Conservation (phyloP, 2,329 filamentous ascomycete species). For the Keithomyces neogunnii region DNA sequence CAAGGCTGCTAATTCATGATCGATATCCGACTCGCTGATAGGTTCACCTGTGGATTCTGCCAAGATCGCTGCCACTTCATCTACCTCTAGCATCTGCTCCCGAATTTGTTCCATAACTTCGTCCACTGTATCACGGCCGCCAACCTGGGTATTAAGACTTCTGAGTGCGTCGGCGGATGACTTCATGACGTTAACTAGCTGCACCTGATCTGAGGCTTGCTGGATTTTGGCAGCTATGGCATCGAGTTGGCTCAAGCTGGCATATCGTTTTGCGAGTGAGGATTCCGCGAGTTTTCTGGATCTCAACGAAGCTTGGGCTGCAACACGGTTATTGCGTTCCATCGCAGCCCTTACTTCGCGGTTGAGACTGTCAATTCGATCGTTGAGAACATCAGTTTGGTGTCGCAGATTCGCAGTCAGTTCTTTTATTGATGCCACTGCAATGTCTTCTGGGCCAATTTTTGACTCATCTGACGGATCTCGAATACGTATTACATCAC, state of each 20-base stretch:
- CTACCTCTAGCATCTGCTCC: slow-evolving; percentile 71
- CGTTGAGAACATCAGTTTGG: slow-evolving; percentile 59
- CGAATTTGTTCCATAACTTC: slow-evolving; percentile 66
- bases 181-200: slow-evolving; percentile 76
- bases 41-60: slow-evolving; percentile 46
- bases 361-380: slow-evolving; percentile 58
- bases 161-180: slow-evolving; percentile 65
- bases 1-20: slow-evolving; percentile 76
- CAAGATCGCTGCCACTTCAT: slow-evolving; percentile 74
- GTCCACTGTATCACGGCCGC: slow-evolving; percentile 68
- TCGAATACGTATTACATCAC: slow-evolving; percentile 67
- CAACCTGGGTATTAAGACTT: slow-evolving; percentile 66
- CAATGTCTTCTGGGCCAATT: slow-evolving; percentile 70
- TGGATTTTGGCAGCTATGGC: slow-evolving; percentile 76
- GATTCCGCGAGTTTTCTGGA: slow-evolving; percentile 76
- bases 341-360: slow-evolving; percentile 62
- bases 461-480: slow-evolving; percentile 34
- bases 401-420: slow-evolving; percentile 67
- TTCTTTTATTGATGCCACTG: slow-evolving; percentile 76
- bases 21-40: slow-evolving; percentile 76
- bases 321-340: slow-evolving; percentile 60
- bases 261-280: slow-evolving; percentile 61
- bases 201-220: slow-evolving; percentile 75
- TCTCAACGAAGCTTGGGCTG: slow-evolving; percentile 70
- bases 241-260: slow-evolving; percentile 73